phyloP scores from a whole-genome alignment of 2,329 filamentous ascomycete genomes.

The Paraphaeosphaeria minitans region DNA sequence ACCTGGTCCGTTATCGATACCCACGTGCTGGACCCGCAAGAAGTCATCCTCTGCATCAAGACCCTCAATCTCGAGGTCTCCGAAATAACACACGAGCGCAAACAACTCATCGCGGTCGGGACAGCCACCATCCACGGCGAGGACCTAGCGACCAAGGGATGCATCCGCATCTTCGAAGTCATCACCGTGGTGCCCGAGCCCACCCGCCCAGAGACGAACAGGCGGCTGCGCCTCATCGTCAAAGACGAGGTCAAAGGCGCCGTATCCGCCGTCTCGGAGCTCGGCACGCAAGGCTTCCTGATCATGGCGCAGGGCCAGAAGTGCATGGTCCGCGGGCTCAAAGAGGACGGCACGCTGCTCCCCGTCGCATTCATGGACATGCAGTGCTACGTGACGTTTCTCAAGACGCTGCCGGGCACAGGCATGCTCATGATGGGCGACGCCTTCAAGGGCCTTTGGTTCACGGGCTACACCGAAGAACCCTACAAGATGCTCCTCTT shows the following conservation, averaged over 20 bases:
- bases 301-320: slow-evolving; percentile 94
- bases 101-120: slow-evolving; percentile 80
- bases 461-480: slow-evolving; percentile 94
- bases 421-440: slow-evolving; percentile 89
- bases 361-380: slow-evolving; percentile 98
- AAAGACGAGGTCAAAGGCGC: slow-evolving; percentile 92
- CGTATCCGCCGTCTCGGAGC: slow-evolving; percentile 82
- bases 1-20: slow-evolving; percentile 81
- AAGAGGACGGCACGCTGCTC: slow-evolving; percentile 89
- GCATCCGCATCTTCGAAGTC: slow-evolving; percentile 89
- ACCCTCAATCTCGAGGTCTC: slow-evolving; percentile 86
- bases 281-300: slow-evolving; percentile 86
- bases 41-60: slow-evolving; percentile 81
- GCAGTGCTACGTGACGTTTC: slow-evolving; percentile 87
- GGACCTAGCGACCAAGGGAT: slow-evolving; percentile 82
- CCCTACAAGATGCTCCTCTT: slow-evolving; percentile 95
- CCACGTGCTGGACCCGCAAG: slow-evolving; percentile 72
- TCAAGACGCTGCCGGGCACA: slow-evolving; percentile 81
- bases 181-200: slow-evolving; percentile 91
- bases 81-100: slow-evolving; percentile 85
- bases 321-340: slow-evolving; percentile 93
- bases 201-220: slow-evolving; percentile 81
- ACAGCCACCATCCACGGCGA: slow-evolving; percentile 88
- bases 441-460: slow-evolving; percentile 92
- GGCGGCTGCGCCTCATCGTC: slow-evolving; percentile 81